A percentile compares a stretch with the other conserved stretches of the same genome.
phyloP scores from a whole-genome alignment of 108 stramenopile genomes.

The Asterionellopsis glacialis region DNA sequence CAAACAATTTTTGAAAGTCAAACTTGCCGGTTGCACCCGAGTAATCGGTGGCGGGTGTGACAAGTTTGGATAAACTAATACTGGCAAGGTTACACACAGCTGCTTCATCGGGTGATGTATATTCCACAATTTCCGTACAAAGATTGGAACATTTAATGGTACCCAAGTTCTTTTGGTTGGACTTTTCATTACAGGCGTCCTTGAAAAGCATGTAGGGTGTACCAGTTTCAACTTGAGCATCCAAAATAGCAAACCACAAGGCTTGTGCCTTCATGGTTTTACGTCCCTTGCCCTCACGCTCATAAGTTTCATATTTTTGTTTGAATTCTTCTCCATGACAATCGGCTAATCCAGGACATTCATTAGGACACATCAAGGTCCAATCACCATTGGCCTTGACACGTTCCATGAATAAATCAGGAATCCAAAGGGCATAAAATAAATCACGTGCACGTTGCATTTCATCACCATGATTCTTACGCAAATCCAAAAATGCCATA shows the following conservation, averaged over 20 bases:
- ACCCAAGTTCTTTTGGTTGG: conserved; percentile 98
- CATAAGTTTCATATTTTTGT: conserved; percentile 92
- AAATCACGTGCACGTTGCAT: conserved; percentile 93
- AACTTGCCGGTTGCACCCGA: conserved; percentile 46
- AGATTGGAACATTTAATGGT: conserved; percentile 98
- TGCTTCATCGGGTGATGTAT: conserved; percentile 96
- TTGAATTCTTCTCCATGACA: conserved; percentile 90
- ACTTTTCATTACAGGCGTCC: conserved; percentile 97
- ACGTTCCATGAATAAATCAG: conserved; percentile 98
- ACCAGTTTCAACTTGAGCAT: conserved; percentile 99
- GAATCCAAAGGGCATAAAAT: conserved; percentile 99
- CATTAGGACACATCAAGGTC: conserved; percentile 96
- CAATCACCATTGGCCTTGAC: conserved; percentile 91
- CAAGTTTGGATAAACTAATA: conserved; percentile 93
- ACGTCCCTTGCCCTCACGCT: conserved; percentile 88
- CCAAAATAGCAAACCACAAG: conserved; percentile 97
- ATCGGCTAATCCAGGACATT: conserved; percentile 92
- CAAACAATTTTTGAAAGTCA: conserved; percentile 83
- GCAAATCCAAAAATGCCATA: conserved; percentile 91
- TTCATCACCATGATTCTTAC: conserved; percentile 99
- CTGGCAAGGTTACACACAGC: conserved; percentile 99
- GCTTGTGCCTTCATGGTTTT: conserved; percentile 93
- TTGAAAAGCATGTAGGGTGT: conserved; percentile 99
- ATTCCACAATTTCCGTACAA: conserved; percentile 98
- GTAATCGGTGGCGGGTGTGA: conserved; percentile 49